A percentile compares a stretch with the other conserved stretches of the same genome.
phyloP scores from a whole-genome alignment of 441 rosid species.

The Corymbia citriodora region DNA sequence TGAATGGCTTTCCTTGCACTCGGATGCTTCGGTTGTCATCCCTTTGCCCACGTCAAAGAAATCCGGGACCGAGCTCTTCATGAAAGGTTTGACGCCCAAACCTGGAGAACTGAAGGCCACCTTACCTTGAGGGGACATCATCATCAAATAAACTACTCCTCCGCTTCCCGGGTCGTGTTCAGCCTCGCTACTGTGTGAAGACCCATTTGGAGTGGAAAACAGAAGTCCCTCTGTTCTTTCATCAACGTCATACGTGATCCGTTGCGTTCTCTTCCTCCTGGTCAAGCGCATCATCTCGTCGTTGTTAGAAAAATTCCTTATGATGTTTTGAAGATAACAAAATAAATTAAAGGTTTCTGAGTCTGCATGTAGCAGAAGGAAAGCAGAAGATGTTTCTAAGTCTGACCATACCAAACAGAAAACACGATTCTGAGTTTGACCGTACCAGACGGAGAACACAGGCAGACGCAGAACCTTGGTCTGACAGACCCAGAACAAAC shows the following conservation, averaged over 20 bases:
- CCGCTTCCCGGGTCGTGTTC: constrained; percentile 33
- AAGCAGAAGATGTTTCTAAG: too few species aligned
- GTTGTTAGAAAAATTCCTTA: too few species aligned
- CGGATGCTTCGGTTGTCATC: neutral
- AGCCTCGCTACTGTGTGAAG: constrained; percentile 12
- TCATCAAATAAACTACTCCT: constrained; percentile 49
- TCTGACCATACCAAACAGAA: too few species aligned
- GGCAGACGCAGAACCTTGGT: too few species aligned
- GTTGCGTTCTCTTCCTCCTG: constrained; percentile 46
- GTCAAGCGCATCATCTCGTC: constrained; percentile 13
- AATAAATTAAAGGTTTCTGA: too few species aligned
- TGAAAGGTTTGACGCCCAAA: neutral
- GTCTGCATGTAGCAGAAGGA: too few species aligned
- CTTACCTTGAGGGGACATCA: constrained; percentile 37
- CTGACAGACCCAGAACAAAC: too few species aligned
- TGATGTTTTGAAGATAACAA: too few species aligned
- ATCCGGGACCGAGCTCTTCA: neutral
- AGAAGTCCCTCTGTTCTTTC: neutral
- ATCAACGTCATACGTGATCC: neutral
- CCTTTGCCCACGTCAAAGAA: neutral
- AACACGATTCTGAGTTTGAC: too few species aligned
- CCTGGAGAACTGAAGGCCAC: neutral
- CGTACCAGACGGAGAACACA: too few species aligned
- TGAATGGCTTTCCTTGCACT: neutral
- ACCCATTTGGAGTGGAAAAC: constrained; percentile 28